Conservation (phyloP, 129 eudicot species). For the Lactuca sativa region DNA sequence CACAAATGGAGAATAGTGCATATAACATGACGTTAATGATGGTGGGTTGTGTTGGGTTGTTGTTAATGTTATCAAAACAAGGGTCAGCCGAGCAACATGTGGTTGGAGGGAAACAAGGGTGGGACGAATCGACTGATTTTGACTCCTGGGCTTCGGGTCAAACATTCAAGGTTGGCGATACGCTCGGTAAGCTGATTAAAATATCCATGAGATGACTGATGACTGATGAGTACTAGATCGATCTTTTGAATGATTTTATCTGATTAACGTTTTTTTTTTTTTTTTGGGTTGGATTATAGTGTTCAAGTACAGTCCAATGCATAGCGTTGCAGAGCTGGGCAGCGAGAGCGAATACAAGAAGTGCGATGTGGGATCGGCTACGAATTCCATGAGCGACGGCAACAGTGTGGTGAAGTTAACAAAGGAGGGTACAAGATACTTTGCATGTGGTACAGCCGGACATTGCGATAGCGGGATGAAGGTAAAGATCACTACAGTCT, state of each 20-base stretch:
- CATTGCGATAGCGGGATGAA: slow-evolving; percentile 85
- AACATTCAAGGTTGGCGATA: slow-evolving; percentile 79
- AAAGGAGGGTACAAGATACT: slow-evolving; percentile 71
- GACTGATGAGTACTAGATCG: too few relatives aligned
- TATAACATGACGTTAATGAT: slow-evolving; percentile 25
- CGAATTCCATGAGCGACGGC: slow-evolving; percentile 56
- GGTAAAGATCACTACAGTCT: slow-evolving; percentile 63
- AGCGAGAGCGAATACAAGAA: slow-evolving; percentile 65
- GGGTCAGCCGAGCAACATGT: slow-evolving; percentile 45
- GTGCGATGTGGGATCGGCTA: slow-evolving; percentile 57
- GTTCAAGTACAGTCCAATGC: slow-evolving; percentile 74
- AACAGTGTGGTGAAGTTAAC: slow-evolving; percentile 66
- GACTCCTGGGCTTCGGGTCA: slow-evolving; percentile 69
- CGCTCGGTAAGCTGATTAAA: slow-evolving; percentile 46
- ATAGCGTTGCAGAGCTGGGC: slow-evolving; percentile 70
- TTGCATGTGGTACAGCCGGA: slow-evolving; percentile 85
- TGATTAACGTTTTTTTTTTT: slow-evolving; percentile 3
- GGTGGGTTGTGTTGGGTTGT: slow-evolving; percentile 24
- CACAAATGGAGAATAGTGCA: slow-evolving; percentile 39
- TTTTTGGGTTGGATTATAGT: slow-evolving; percentile 27
- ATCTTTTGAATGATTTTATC: not conserved
- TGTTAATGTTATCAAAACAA: slow-evolving; percentile 19
- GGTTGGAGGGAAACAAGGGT: slow-evolving; percentile 89
- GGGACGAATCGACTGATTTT: slow-evolving; percentile 76
- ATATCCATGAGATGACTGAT: not conserved